phyloP scores from a whole-genome alignment of 2,329 filamentous ascomycete genomes.

The Aspergillus alliaceus region DNA sequence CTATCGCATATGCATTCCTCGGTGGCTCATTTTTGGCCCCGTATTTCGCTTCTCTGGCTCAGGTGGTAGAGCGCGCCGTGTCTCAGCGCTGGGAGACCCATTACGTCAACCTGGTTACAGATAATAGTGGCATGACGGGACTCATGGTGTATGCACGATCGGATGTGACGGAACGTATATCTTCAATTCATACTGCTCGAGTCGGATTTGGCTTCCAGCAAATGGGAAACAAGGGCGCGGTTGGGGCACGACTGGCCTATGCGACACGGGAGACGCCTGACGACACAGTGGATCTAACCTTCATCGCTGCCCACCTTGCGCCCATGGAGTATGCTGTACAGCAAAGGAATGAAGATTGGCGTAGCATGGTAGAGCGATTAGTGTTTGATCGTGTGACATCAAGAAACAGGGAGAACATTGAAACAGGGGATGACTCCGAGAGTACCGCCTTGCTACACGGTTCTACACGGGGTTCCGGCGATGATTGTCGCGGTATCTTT shows the following conservation, averaged over 20 bases:
- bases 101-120: conserved; percentile 69
- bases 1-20: conserved; percentile 79
- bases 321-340: conserved; percentile 79
- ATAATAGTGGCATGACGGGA: conserved; percentile 85
- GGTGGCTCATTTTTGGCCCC: conserved; percentile 75
- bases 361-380: conserved; percentile 73
- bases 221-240: conserved; percentile 95
- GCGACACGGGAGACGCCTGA: conserved; percentile 36
- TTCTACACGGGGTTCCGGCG: conserved; percentile 29
- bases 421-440: conserved; percentile 39
- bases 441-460: conserved; percentile 32
- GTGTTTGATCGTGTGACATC: conserved; percentile 59
- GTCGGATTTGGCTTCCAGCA: conserved; percentile 81
- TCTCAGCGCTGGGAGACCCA: conserved; percentile 46
- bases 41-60: conserved; percentile 71
- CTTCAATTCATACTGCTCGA: conserved; percentile 71
- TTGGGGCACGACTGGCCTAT: conserved; percentile 72
- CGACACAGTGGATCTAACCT: conserved; percentile 68
- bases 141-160: conserved; percentile 80
- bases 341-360: conserved; percentile 84
- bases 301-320: conserved; percentile 84
- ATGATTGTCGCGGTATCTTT: conserved; percentile 59
- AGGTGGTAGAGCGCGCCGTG: conserved; percentile 71
- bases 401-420: conserved; percentile 11
- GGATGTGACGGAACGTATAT: conserved; percentile 57